Evolutionary conservation across 2,329 filamentous ascomycete species (phyloP), one percentile per base, ranked within the genome.

Genomic region (Bipolaris zeicola): DNA sequence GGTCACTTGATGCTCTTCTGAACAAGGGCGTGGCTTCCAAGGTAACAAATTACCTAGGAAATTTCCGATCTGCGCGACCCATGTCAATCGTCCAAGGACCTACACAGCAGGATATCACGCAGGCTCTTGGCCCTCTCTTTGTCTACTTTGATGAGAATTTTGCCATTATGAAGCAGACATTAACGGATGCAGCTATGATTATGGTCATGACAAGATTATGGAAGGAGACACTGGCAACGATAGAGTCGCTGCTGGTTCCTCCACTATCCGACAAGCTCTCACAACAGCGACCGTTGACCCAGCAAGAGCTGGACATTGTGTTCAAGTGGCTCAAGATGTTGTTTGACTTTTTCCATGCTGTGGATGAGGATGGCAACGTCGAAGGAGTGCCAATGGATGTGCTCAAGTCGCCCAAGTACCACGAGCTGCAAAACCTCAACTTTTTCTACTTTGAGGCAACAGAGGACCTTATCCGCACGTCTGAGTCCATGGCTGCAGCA

Each of bases 61-160:
- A 87, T 72, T 83, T 89, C 71, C 48, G 60, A 61, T 57, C 64
- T 53, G 80, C 81, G 62, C 78, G 83, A 60, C 76, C 79, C 14
- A 77, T 80, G 63, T 77, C 79, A 38, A 74, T 80, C 13, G 63
- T 78, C 8, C 82, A 86, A 45, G 82, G 83, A 1, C 81, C 89
- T 8, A 89, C 91, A 0, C 85, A 86, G 31, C 83, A 83, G 6
- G 92, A 97, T 57, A 84, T 96, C 18, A 89, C 91, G 63, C 89
- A 89, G 65, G 92, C 92, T 0, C 80, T 99, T 11, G 88, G 90
- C 65, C 90, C 92, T 4, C 83, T 99, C 0, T 95, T 97, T 73
- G 85, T 87, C 51, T 99, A 99, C 76, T 99, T 99, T 73, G 91
- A 99, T 73, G 94, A 97, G 74, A 99, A 99, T 71, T 99, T 99